These are phyloP conservation scores for Chlamydomonas eustigma DNA, from an alignment of 139 green algal species.

Conservation along the genomic window DNA sequence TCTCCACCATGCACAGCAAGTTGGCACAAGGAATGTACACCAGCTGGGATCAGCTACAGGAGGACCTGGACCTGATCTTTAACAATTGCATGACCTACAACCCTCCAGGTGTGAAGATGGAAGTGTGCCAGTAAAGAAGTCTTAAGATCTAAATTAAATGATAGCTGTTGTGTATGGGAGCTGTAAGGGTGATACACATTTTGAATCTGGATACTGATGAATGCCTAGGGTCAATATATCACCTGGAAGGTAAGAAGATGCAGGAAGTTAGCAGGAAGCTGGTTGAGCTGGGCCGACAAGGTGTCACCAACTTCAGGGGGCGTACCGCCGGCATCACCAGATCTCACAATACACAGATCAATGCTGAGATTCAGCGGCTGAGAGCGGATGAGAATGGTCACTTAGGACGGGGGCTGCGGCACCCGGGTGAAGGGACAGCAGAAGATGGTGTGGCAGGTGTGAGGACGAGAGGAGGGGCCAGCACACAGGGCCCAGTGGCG, in stretches of 20 bases:
- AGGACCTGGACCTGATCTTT: slow-evolving; percentile 32
- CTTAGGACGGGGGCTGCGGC: neutral
- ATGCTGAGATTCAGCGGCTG: neutral
- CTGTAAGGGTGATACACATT: neutral
- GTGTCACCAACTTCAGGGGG: slow-evolving; percentile 28
- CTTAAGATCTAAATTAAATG: no score
- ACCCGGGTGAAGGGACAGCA: neutral
- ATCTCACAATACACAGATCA: slow-evolving; percentile 3
- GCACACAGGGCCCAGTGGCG: neutral
- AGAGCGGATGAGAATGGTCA: neutral
- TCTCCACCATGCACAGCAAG: slow-evolving; percentile 31
- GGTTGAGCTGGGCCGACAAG: slow-evolving; percentile 17
- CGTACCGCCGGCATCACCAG: slow-evolving; percentile 17
- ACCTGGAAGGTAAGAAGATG: slow-evolving; percentile 32
- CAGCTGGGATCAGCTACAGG: slow-evolving; percentile 16
- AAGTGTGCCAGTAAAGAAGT: neutral
- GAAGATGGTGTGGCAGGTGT: no score
- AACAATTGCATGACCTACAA: slow-evolving; percentile 34
- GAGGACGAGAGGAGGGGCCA: neutral
- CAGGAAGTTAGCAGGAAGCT: slow-evolving; percentile 26
- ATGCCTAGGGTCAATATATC: slow-evolving; percentile 9
- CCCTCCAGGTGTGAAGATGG: neutral
- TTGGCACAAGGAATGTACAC: slow-evolving; percentile 17
- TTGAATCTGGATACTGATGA: neutral
- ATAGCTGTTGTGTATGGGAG: no score